Base-by-base conservation (phyloP, 176 grass and related monocot genomes). In the Cymbopogon citratus region DNA sequence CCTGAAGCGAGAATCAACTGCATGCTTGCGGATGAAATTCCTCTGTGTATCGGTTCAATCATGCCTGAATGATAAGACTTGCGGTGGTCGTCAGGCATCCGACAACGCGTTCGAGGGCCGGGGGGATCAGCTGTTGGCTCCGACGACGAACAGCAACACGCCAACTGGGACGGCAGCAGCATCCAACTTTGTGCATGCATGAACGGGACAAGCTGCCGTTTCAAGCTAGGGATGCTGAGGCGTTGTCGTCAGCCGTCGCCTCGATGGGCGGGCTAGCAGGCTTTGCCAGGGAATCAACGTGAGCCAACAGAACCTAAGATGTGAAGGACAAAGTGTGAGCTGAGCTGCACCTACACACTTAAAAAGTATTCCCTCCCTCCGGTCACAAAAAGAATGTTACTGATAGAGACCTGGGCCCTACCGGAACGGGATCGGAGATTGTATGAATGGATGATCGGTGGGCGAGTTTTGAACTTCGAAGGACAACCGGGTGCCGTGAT, bases 61-160 rank as follows among this genome's bases (percentile, higher is more conserved):
- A 85, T 85, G 84, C 33, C 15, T 65, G 76, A 71, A 85, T 79
- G 75, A 85, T 79, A 63, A 31, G 83, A 79, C 83, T 71, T 43
- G n/a, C 21, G 25, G 60, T 72, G 45, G 74, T 61, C 68, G 65
- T 77, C 63, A 84, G 82, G 74, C 13, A 69, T 59, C 46, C 73
- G 63, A 26, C 82, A 84, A 54, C 24, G 72, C 46, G 44, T 40
- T 76, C 1, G n/a, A 34, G 18, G 16, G 27, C 7, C 15, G 69
- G 40, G 57, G 70, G 69, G 74, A 62, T 77, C 56, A 35, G 71
- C 70, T 83, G 80, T 65, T 74, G 19, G 38, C 27, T 85, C 83
- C 27, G 62, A 84, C 44, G 71, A 67, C 62, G 71, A 54, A 85
- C 13, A 78, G 65, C 49, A 85, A 85, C 29, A 60, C 9, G 45